Percentiles rank a stretch among this genome's conserved stretches.
Conservation (phyloP, 2,329 filamentous ascomycete genomes). For the Ramichloridium luteum region DNA sequence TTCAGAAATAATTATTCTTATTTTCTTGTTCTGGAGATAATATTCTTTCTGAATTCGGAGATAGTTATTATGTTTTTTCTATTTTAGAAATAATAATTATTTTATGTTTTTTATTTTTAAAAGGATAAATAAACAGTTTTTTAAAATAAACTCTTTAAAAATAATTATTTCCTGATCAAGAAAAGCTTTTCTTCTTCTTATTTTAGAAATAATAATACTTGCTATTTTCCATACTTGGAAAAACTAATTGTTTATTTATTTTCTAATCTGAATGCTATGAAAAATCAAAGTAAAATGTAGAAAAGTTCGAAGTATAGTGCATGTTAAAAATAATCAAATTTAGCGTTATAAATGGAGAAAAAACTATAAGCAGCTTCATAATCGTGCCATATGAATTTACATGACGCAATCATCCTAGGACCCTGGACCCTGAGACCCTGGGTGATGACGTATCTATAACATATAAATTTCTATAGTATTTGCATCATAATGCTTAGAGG, state of each 20-base stretch:
- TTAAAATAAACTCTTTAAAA: too few species aligned
- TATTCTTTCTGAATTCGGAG: too few species aligned
- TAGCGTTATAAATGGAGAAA: too few species aligned
- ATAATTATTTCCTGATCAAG: background rate
- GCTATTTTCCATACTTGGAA: background rate
- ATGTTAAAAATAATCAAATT: background rate
- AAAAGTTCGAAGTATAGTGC: background rate
- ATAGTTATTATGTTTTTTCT: too few species aligned
- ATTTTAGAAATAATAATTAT: too few species aligned
- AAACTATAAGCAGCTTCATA: too few species aligned
- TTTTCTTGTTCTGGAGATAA: too few species aligned
- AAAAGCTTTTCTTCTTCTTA: background rate
- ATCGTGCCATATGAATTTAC: background rate
- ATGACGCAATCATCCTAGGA: too few species aligned
- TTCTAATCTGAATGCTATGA: background rate
- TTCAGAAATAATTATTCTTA: too few species aligned
- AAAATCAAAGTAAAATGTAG: background rate
- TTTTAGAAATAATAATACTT: too few species aligned
- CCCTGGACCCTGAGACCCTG: too few species aligned
- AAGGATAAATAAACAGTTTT: background rate
- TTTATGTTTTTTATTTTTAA: background rate
- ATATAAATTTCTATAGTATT: background rate
- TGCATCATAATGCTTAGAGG: background rate
- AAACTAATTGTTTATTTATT: background rate
- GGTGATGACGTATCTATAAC: too few species aligned